Conservation (phyloP, 2,329 filamentous ascomycete species). For the Pseudocercospora cruenta region DNA sequence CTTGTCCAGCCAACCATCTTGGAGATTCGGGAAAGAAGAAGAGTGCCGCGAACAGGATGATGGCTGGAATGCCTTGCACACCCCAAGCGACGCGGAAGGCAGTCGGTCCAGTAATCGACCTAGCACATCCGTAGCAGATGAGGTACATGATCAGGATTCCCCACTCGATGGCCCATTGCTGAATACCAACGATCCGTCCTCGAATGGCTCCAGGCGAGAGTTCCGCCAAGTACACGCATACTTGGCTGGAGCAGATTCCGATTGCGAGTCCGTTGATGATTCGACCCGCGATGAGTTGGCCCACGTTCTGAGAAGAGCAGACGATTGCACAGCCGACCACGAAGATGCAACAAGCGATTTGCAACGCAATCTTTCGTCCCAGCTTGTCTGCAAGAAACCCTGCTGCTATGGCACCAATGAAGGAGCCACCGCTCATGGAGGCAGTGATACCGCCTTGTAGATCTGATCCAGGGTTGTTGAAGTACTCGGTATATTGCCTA, state of each 20-base stretch:
- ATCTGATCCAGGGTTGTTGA: conserved; percentile 60
- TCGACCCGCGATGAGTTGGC: conserved; percentile 70
- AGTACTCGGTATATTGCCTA: conserved; percentile 71
- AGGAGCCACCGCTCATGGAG: conserved; percentile 70
- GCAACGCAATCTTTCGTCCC: conserved; percentile 57
- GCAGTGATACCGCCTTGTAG: conserved; percentile 70
- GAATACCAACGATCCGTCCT: conserved; percentile 69
- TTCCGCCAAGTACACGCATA: conserved; percentile 66
- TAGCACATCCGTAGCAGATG: conserved; percentile 65
- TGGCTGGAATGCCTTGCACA: conserved; percentile 50
- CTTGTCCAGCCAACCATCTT: conserved; percentile 53
- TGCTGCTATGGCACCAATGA: conserved; percentile 63
- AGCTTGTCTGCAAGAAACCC: conserved; percentile 61
- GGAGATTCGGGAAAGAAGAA: conserved; percentile 53
- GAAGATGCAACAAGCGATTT: conserved; percentile 48
- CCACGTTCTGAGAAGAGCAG: conserved; percentile 65
- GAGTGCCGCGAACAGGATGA: conserved; percentile 49
- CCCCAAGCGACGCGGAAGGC: conserved; percentile 60
- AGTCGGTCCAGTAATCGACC: conserved; percentile 18
- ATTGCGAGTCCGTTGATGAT: conserved; percentile 71
- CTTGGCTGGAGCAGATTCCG: conserved; percentile 70
- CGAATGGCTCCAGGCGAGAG: conserved; percentile 60
- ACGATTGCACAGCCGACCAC: conserved; percentile 64
- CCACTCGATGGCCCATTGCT: conserved; percentile 72
- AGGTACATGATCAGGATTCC: conserved; percentile 70